A percentile compares a stretch with the other conserved stretches of the same genome.
These are phyloP conservation scores for Alternaria arborescens DNA, from an alignment of 2,329 filamentous ascomycete species.

Conservation along the genomic window DNA sequence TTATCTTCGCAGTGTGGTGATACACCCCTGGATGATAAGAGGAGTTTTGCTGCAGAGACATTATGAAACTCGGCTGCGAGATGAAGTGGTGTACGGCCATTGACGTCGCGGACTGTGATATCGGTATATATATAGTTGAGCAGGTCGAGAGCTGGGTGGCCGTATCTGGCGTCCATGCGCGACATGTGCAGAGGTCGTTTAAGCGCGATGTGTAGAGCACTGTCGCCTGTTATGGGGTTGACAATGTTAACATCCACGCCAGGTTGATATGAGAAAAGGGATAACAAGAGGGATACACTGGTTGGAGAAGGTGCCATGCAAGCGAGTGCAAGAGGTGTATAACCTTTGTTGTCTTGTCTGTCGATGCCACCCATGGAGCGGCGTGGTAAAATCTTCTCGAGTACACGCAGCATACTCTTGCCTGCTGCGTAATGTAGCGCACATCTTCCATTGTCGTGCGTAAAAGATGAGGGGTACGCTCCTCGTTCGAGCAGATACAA, in stretches of 20 bases:
- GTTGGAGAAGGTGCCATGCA: conserved; percentile 18
- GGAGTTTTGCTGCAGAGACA: not conserved
- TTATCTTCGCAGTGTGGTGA: not conserved
- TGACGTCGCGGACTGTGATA: not conserved
- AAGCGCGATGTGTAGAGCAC: conserved; percentile 29
- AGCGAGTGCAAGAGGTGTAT: conserved; percentile 20
- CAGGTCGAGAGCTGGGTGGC: conserved; percentile 17
- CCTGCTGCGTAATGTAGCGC: conserved; percentile 25
- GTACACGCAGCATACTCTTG: not conserved
- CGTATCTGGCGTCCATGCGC: not conserved
- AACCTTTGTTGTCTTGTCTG: conserved; percentile 14
- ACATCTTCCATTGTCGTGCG: conserved; percentile 9
- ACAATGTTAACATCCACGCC: conserved; percentile 27
- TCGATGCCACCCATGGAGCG: conserved; percentile 4
- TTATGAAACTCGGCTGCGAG: conserved; percentile 1
- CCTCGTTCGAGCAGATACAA: conserved; percentile 21
- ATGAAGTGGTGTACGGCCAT: conserved; percentile 9
- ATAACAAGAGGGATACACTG: conserved; percentile 24
- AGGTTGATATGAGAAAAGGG: not conserved
- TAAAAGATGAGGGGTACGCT: conserved; percentile 14
- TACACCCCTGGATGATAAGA: conserved; percentile 5
- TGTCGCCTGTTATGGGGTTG: conserved; percentile 14
- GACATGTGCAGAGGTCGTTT: conserved; percentile 6
- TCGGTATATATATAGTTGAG: conserved; percentile 9
- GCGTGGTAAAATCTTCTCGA: conserved; percentile 5